These are phyloP conservation scores for Aristolochia contorta DNA, from an alignment of 164 flowering plant species.

Conservation along the genomic window DNA sequence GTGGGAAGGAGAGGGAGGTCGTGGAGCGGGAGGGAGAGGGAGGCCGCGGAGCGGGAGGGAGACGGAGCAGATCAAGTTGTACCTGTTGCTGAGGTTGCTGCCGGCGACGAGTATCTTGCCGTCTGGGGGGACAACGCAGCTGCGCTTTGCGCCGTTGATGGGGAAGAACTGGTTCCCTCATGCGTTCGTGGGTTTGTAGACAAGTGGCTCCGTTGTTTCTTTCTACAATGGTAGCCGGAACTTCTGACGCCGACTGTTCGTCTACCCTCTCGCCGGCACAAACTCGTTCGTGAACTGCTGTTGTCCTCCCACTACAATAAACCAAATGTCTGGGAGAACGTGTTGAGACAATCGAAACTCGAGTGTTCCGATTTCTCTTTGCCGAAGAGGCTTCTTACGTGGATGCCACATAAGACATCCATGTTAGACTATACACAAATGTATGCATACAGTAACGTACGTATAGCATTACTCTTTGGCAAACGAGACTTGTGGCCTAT, in stretches of 20 bases:
- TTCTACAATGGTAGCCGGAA: constrained; percentile 29
- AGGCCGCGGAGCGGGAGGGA: too few relatives aligned
- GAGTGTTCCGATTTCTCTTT: too few relatives aligned
- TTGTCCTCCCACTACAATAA: constrained; percentile 64
- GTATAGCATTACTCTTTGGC: too few relatives aligned
- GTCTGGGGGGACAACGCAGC: constrained; percentile 45
- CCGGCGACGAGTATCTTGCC: constrained; percentile 65
- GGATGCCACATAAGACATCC: too few relatives aligned
- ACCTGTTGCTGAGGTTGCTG: constrained; percentile 51
- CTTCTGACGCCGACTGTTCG: constrained; percentile 6
- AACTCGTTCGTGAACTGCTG: constrained; percentile 47
- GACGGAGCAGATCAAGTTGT: constrained; percentile 28
- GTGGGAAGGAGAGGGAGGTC: too few relatives aligned
- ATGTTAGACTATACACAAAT: too few relatives aligned
- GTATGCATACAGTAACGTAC: too few relatives aligned
- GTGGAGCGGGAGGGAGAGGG: too few relatives aligned
- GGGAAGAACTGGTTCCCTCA: constrained; percentile 24
- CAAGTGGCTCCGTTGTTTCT: constrained; percentile 48
- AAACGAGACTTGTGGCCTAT: too few relatives aligned
- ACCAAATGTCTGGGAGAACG: constrained; percentile 45
- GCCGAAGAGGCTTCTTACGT: too few relatives aligned
- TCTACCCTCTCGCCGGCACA: constrained; percentile 32
- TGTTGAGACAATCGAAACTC: too few relatives aligned
- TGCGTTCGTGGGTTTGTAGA: constrained; percentile 30
- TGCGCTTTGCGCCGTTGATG: constrained; percentile 18